A percentile compares a stretch with the other conserved stretches of the same genome.
These are phyloP conservation scores for Aspergillus sp. DNA, from an alignment of 2,329 filamentous ascomycete species.

Conservation along the genomic window DNA sequence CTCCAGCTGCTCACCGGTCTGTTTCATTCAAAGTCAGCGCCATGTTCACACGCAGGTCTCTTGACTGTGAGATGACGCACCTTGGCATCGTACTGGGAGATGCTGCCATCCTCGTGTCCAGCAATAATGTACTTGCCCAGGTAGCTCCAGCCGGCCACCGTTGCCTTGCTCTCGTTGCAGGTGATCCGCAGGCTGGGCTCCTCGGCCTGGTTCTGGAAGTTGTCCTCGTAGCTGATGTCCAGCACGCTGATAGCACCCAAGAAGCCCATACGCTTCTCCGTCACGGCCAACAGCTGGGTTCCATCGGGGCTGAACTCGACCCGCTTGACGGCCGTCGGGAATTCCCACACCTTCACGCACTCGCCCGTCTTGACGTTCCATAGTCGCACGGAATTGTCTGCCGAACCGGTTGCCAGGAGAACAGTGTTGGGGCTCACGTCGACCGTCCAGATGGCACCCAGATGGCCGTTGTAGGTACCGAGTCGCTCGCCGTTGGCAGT, in stretches of 20 bases:
- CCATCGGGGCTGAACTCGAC: constrained; percentile 97
- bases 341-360: constrained; percentile 96
- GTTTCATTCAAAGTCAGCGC: constrained; percentile 17
- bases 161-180: constrained; percentile 94
- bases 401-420: constrained; percentile 90
- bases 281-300: constrained; percentile 84
- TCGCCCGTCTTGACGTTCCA: constrained; percentile 95
- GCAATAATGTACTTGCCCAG: constrained; percentile 94
- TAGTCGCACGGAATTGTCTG: constrained; percentile 96
- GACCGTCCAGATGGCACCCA: constrained; percentile 98
- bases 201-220: constrained; percentile 74
- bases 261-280: constrained; percentile 97
- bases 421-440: constrained; percentile 91
- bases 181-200: constrained; percentile 85
- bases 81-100: constrained; percentile 91
- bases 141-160: constrained; percentile 95
- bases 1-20: constrained; percentile 77
- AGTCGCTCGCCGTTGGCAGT: constrained; percentile 97
- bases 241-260: constrained; percentile 91
- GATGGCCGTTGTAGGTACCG: constrained; percentile 94
- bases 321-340: constrained; percentile 93
- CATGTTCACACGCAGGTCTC: not conserved
- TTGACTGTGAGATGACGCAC: constrained; percentile 39
- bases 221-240: constrained; percentile 75
- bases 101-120: constrained; percentile 91